Evolutionary conservation across 768 basidiomycete genomes (phyloP), one percentile per base, ranked within the genome.

Genomic region (Obba rivulosa): DNA sequence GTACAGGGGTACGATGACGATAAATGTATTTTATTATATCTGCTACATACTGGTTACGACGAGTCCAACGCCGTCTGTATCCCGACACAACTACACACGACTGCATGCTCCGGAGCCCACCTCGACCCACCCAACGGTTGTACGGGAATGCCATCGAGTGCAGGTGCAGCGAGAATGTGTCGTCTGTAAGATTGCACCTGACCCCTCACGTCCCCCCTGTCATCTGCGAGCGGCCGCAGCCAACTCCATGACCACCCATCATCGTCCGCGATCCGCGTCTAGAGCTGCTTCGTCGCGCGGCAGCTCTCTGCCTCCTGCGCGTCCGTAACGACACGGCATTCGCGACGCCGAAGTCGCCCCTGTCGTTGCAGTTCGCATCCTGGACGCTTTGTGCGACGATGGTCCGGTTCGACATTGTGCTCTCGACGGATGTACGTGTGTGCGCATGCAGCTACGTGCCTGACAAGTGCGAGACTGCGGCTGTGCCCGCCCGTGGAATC

Each of bases 381-480:
- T 84, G 80, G 50, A 99, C 73, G 57, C 87, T 87, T 67, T 94
- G 79, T 8, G 92, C 87, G 64, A 98, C 98, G 67, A 81, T 94
- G 11, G 93, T 96, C 3, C 96, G 96, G 57, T 97, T 94, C 34
- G 88, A 91, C 0, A 85, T 83, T 8, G 92, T 94, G 3, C 85
- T 87, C 66, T 98, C 93, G 51, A 99, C 86, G 57, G 98, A 83
- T 8, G 96, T 99, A 63, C 98, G 97, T 4, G 90, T 88, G 62
- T 95, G 93, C 69, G 94, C 92, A 7, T 83, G 78, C 13, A 96
- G 76, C 34, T 76, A 75, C 2, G 87, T 83, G 2, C 79, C 81
- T 0, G 82, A 84, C 2, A 88, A 84, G 60, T 96, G 96, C 2
- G 96, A 96, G 74, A 98, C 51, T 83, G 81, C 2, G 91, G 92